Conservation (phyloP, 2,329 filamentous ascomycete genomes). For the Lasiodiplodia theobromae region DNA sequence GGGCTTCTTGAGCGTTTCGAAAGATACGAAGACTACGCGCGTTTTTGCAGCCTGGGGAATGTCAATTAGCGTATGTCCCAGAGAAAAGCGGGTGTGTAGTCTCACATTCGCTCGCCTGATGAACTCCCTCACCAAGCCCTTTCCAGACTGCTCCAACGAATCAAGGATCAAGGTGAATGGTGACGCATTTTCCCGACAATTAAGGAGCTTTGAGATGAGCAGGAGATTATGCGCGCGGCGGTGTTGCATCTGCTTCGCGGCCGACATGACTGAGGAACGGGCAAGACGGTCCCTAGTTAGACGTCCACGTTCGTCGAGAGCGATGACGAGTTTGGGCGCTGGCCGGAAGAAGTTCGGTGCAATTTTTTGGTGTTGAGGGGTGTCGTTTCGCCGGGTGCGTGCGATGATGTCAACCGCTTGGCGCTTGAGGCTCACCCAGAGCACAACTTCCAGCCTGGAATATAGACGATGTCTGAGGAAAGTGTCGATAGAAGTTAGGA, state of each 20-base stretch:
- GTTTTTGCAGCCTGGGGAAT: slow-evolving; percentile 54
- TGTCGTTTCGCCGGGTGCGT: not conserved
- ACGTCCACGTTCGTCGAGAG: not conserved
- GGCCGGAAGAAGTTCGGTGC: slow-evolving; percentile 3
- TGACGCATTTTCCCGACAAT: slow-evolving; percentile 74
- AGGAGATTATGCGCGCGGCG: slow-evolving; percentile 84
- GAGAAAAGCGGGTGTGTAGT: slow-evolving; percentile 34
- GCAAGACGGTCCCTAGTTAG: slow-evolving; percentile 13
- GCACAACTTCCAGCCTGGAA: too few species aligned
- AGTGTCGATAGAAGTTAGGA: too few species aligned
- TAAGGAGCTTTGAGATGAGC: slow-evolving; percentile 81
- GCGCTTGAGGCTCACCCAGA: not conserved
- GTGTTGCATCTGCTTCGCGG: slow-evolving; percentile 54
- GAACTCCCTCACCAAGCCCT: slow-evolving; percentile 75
- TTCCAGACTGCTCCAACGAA: slow-evolving; percentile 80
- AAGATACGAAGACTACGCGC: slow-evolving; percentile 78
- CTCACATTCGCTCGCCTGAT: slow-evolving; percentile 74
- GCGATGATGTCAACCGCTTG: slow-evolving; percentile 9
- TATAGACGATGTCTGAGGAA: too few species aligned
- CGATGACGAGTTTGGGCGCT: not conserved
- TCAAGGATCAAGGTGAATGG: slow-evolving; percentile 89
- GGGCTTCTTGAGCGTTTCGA: slow-evolving; percentile 73
- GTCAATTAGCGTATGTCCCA: not conserved
- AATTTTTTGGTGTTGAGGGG: slow-evolving; percentile 27
- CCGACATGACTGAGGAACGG: slow-evolving; percentile 33